These are phyloP conservation scores for Penicillium palitans DNA, from an alignment of 2,329 filamentous ascomycete species.

Conservation along the genomic window DNA sequence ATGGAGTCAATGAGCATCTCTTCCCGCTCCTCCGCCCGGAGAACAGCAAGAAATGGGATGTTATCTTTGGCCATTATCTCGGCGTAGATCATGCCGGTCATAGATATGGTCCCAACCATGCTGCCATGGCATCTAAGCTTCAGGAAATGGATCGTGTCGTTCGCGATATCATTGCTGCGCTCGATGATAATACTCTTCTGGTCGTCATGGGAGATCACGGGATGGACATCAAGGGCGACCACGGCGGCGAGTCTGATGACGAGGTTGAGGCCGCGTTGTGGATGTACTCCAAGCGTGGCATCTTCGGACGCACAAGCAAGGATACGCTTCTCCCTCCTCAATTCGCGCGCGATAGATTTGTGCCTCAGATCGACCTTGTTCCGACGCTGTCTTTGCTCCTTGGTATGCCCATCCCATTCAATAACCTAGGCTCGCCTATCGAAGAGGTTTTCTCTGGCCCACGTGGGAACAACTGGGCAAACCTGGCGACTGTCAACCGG, in stretches of 20 bases:
- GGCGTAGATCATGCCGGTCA: conserved; percentile 97
- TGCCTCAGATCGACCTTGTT: conserved; percentile 88
- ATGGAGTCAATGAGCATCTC: conserved; percentile 88
- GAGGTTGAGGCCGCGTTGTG: conserved; percentile 92
- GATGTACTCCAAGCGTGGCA: conserved; percentile 91
- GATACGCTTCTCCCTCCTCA: conserved; percentile 58
- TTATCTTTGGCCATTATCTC: conserved; percentile 91
- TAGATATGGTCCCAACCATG: conserved; percentile 89
- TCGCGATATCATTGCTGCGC: conserved; percentile 64
- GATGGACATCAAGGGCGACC: conserved; percentile 96
- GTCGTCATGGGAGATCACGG: conserved; percentile 99
- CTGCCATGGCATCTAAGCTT: conserved; percentile 87
- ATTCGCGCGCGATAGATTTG: conserved; percentile 72
- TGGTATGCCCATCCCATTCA: conserved; percentile 91
- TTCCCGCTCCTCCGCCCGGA: conserved; percentile 68
- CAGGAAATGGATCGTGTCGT: conserved; percentile 86
- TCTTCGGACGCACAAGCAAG: conserved; percentile 75
- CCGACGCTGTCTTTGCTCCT: conserved; percentile 85
- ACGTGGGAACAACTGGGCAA: conserved; percentile 69
- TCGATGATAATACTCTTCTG: conserved; percentile 84
- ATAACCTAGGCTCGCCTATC: conserved; percentile 89
- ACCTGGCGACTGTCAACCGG: conserved; percentile 73
- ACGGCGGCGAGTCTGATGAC: conserved; percentile 96
- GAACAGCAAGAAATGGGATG: conserved; percentile 75
- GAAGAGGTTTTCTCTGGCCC: conserved; percentile 84